Evolutionary conservation across 768 basidiomycete species (phyloP).

Genomic region (Lactarius tabidus): DNA sequence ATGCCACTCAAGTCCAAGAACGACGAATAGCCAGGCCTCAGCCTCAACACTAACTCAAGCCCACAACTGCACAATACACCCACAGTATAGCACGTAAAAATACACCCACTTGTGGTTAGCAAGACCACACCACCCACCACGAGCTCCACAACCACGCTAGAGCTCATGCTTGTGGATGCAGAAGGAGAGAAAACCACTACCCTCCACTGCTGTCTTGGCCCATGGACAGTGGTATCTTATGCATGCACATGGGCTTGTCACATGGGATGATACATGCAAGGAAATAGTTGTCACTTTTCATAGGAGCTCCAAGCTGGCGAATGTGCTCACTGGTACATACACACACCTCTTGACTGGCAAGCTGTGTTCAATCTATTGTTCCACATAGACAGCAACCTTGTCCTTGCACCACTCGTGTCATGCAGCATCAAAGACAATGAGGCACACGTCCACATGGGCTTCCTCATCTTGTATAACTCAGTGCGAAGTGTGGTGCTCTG

Average conservation of each 20-base stretch:
- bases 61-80: too few relatives aligned
- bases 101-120: too few relatives aligned
- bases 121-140: too few relatives aligned
- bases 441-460: constrained; percentile 27
- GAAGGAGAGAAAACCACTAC: too few relatives aligned
- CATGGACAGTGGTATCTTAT: constrained; percentile 10
- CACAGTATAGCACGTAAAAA: too few relatives aligned
- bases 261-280: constrained; percentile 25
- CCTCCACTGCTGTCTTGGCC: neutral
- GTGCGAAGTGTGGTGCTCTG: constrained; percentile 21
- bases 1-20: too few relatives aligned
- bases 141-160: too few relatives aligned
- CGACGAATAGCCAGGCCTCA: too few relatives aligned
- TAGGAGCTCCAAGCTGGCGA: constrained; percentile 25
- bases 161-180: too few relatives aligned
- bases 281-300: constrained; percentile 30
- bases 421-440: constrained; percentile 31
- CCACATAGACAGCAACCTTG: constrained; percentile 32
- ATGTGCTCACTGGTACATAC: constrained; percentile 31
- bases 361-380: too few relatives aligned
- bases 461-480: constrained; percentile 29
- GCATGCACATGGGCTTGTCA: constrained; percentile 28
- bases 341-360: too few relatives aligned
- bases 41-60: too few relatives aligned
- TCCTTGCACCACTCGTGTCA: constrained; percentile 32